Conservation (phyloP, 2,329 filamentous ascomycete genomes). For the Aspergillus sp. region DNA sequence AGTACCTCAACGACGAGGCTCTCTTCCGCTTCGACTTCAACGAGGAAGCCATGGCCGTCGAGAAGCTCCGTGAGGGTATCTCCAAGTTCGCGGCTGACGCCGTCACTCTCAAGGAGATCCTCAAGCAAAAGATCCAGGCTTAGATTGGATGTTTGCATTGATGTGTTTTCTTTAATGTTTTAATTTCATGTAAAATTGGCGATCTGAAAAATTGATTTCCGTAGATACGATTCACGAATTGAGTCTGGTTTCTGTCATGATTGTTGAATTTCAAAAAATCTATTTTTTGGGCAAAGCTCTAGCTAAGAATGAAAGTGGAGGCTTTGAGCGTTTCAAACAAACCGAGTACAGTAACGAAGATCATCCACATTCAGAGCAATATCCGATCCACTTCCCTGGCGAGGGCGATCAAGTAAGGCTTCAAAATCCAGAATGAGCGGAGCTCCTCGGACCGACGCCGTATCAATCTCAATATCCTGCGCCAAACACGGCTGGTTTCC, state of each 20-base stretch:
- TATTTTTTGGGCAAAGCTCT: too few relatives aligned
- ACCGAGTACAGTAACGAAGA: not conserved
- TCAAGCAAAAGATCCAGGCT: constrained; percentile 75
- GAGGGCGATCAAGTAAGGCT: too few relatives aligned
- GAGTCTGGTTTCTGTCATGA: constrained; percentile 1
- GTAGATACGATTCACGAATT: constrained; percentile 21
- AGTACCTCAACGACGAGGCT: constrained; percentile 85
- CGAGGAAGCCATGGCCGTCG: constrained; percentile 98
- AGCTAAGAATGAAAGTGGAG: not conserved
- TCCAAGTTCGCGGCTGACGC: constrained; percentile 98
- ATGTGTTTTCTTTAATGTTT: not conserved
- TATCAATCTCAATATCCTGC: too few relatives aligned
- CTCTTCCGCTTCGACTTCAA: constrained; percentile 98
- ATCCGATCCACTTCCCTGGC: not conserved
- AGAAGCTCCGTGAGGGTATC: constrained; percentile 99
- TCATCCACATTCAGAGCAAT: not conserved
- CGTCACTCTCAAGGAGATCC: constrained; percentile 84
- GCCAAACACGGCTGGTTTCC: too few relatives aligned
- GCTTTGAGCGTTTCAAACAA: not conserved
- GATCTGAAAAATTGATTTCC: constrained; percentile 16
- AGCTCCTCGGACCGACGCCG: too few relatives aligned
- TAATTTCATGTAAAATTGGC: constrained; percentile 18
- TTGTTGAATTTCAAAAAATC: not conserved
- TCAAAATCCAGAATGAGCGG: too few relatives aligned
- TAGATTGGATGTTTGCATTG: constrained; percentile 13